Evolutionary conservation across 768 basidiomycete species (phyloP), one percentile per base, ranked within the genome.

Genomic region (Botryobasidium botryosum): DNA sequence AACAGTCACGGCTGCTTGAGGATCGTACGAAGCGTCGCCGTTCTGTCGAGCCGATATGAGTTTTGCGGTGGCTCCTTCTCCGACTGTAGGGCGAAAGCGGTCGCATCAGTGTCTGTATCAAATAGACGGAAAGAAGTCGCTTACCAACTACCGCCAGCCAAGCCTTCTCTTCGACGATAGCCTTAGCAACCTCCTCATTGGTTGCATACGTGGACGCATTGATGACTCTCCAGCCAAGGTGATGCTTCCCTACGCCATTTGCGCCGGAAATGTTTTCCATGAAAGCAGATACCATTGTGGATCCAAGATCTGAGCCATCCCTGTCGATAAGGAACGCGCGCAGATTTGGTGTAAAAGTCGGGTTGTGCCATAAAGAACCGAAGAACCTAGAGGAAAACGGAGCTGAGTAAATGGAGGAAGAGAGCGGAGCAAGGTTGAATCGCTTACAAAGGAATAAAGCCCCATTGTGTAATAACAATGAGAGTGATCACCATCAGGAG

Each of bases 111-210:
- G n/a, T n/a, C n/a, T n/a, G n/a, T n/a, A n/a, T n/a, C n/a, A n/a
- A n/a, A n/a, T n/a, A n/a, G n/a, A n/a, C n/a, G n/a, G n/a, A n/a
- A n/a, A 33, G 17, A 33, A 35, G 24, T 24, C 23, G 7, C 62
- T 45, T 40, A 62, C 62, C 55, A 36, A 67, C 64, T 5, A 70
- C 57, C 3, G 63, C 63, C 5, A 62, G 60, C 68, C 68, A 70
- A 1, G 55, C 56, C 3, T 58, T 54, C 37, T 68, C 62, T 17
- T 67, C 49, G 4, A 65, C 48, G 2, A 70, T 50, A 29, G 59
- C 57, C 6, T 59, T 15, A 10, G 54, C 56, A 29, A 68, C 54
- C 32, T 55, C 53, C 2, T 56, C 49, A 40, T 60, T 52, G 15
- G 53, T 55, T 0, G 61, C 52, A 33, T 33, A 33, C 31, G 17